Base-by-base conservation (phyloP, 768 basidiomycete species). In the Tricholoma matsutake region DNA sequence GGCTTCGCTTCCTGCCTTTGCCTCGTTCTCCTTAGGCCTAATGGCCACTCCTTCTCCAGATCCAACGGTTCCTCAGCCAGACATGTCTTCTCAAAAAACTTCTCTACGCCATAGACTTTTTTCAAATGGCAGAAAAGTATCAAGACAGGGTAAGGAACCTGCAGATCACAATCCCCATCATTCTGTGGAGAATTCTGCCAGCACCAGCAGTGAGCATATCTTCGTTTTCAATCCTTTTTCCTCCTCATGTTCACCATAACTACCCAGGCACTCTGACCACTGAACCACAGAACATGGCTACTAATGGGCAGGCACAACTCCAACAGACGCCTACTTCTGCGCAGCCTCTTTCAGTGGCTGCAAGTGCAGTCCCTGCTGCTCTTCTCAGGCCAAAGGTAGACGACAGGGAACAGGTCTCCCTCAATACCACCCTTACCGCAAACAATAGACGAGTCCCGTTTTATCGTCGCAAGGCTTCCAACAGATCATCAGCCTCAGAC, bases 371-470 rank as follows among this genome's bases (percentile, higher is more conserved):
- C 35, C 61, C 65, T 63, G 61, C 64, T 62, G 61, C 61, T 64
- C 37, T 45, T 65, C 58, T 60, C 35, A 62, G 62, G 37, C 51
- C 70, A 45, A 56, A 58, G 35, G 60, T 61, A 53, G 71, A 72
- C 37, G 73, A 76, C 65, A 74, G 71, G 64, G 79, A 80, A 68
- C 75, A 78, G 64, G 76, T 67, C 60, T 80, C 79, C 57, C 71
- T 75, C 59, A 75, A 70, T 64, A 75, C 75, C 54, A 76, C 77
- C 29, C 71, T 79, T 61, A 74, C 76, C 55, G 70, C 70, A 20
- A 71, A 70, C 58, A 70, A 69, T 65, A 72, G 74, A 65, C 76
- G 76, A 60, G 70, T 74, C 34, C 78, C 77, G 60, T 79, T 82
- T 65, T 79, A 80, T 72, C 77, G 76, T 59, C 78, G 79, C 65